Base-by-base conservation (phyloP, 352 stramenopile genomes). In the Pythium phragmitis region DNA sequence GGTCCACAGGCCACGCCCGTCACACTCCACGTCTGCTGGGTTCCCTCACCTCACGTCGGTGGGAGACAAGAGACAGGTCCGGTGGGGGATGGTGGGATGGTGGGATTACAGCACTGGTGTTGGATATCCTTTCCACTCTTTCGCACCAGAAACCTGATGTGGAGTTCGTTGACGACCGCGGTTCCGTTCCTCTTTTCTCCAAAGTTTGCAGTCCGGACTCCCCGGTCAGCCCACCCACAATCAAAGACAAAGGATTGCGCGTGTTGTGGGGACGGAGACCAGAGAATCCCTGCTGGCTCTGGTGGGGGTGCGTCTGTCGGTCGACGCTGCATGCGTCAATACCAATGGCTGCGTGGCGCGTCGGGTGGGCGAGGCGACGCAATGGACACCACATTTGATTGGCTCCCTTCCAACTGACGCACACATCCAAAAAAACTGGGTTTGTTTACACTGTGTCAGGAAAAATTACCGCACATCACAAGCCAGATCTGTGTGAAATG, bases 291-390 rank as follows among this genome's bases (percentile, higher is more conserved):
- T 21, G 21, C 21, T 30, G 26, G 14, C 37, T 17, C 37, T 42
- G 14, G 9, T 12, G 37, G 37, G 14, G 14, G 11, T 6, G 37
- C 11, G 11, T 12, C 37, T 42, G 37, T 42, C 37, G 37, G 39
- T 65, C 58, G 58, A 65, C 58, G 58, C 37, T 47, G 33, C 36
- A 47, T 58, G 58, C 48, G 58, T 65, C 58, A 48, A 42, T n/a
- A 9, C 58, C 58, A 65, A 65, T 65, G 36, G 48, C 30, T 48
- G 47, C 33, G 16, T 34, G 36, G 37, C 36, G 41, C 48, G 58
- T 49, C 47, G 58, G 1, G 21, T 21, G 36, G 9, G 19, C 19
- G 2, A 11, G 34, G 39, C 53, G 48, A 59, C 52, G 33, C 50
- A 34, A 12, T 13, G 28, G 12, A 9, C 30, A 30, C n/a, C 48